These are phyloP conservation scores for Zostera marina DNA, from an alignment of 116 monocot species.

Conservation along the genomic window DNA sequence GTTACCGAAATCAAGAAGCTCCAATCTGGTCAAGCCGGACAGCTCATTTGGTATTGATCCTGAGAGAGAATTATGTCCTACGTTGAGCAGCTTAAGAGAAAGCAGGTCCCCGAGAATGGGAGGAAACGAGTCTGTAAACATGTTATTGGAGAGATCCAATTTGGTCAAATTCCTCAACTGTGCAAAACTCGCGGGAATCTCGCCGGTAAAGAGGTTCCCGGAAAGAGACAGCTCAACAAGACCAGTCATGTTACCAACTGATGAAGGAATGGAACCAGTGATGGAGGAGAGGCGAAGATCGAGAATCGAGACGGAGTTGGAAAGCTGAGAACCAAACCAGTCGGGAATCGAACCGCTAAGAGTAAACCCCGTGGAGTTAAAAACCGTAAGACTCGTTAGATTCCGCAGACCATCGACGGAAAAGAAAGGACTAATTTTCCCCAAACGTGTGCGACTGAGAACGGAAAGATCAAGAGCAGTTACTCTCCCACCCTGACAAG, in stretches of 20 bases:
- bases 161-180: conserved; percentile 7
- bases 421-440: conserved; percentile 40
- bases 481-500: conserved; percentile 44
- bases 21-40: conserved; percentile 14
- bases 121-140: conserved; percentile 30
- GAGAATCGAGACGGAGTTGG: conserved; percentile 20
- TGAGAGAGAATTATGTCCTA: conserved; percentile 21
- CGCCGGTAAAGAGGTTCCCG: conserved; percentile 24
- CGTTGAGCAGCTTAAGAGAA: conserved; percentile 15
- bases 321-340: conserved; percentile 39
- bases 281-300: conserved; percentile 31
- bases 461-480: conserved; percentile 27
- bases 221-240: conserved; percentile 32
- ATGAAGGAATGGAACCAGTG: conserved; percentile 27
- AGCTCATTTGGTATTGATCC: conserved; percentile 27
- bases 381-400: conserved; percentile 32
- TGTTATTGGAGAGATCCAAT: conserved; percentile 22
- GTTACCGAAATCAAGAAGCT: conserved; percentile 10
- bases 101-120: conserved; percentile 22
- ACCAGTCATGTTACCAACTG: conserved; percentile 14
- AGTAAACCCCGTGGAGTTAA: conserved; percentile 52
- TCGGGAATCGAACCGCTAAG: conserved; percentile 65
- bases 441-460: conserved; percentile 57
- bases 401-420: conserved; percentile 70
- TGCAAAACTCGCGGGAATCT: conserved; percentile 26